These are phyloP conservation scores for Rhodotorula paludigena DNA, from an alignment of 768 basidiomycete species.

Conservation along the genomic window DNA sequence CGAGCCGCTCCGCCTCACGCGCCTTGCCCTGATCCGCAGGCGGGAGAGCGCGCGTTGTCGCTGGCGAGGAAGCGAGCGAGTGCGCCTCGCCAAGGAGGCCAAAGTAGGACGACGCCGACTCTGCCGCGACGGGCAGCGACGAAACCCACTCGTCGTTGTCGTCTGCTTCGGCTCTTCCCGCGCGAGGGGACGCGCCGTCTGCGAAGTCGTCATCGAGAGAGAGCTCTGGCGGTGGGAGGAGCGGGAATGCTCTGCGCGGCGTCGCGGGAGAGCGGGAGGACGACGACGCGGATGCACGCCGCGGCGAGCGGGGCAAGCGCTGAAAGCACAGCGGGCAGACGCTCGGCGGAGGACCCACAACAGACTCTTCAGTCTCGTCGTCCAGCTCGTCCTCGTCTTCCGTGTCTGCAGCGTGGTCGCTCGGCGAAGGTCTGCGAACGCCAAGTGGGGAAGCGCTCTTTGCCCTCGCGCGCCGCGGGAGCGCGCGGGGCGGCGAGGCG, in stretches of 20 bases:
- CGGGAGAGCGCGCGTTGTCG: background rate
- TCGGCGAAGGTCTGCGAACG: background rate
- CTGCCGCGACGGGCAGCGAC: background rate
- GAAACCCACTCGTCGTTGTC: background rate
- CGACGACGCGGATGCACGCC: background rate
- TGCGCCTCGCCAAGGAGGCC: constrained; percentile 30
- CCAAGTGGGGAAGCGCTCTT: constrained; percentile 1
- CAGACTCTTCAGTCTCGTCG: background rate
- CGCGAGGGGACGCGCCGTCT: no score
- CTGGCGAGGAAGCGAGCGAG: constrained; percentile 11
- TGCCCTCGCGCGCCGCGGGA: no score
- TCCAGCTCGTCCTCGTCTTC: background rate
- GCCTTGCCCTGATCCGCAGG: background rate
- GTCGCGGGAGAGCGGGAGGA: background rate
- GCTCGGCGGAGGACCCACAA: background rate
- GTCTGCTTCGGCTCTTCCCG: background rate
- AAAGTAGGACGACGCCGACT: constrained; percentile 12
- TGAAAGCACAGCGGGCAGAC: constrained; percentile 30
- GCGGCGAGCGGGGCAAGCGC: background rate
- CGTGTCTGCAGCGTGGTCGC: background rate
- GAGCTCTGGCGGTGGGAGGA: background rate
- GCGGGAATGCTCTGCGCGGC: background rate
- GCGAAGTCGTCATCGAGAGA: no score
- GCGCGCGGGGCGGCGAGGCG: no score
- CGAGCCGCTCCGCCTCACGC: background rate